Base-by-base conservation (phyloP, 805 yeast species). In the Starmerella sirachaensis region DNA sequence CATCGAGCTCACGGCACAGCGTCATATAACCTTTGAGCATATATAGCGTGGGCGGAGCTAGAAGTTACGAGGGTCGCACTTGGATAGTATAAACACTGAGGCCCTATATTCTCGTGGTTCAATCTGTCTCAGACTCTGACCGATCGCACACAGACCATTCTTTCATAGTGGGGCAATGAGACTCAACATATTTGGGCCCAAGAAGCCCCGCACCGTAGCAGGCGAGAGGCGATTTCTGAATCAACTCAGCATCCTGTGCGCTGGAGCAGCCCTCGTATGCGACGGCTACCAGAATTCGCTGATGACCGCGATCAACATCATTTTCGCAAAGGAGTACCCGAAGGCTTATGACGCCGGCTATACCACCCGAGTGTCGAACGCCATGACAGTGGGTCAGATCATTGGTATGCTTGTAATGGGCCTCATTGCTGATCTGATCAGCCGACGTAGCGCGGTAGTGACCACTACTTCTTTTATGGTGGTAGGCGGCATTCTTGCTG, bases 251-350 rank as follows among this genome's bases (percentile, higher is more conserved):
- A 34, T 44, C 18, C 40, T 40, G 31, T 73, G 81, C 57, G 63
- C 84, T 17, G 88, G 91, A 11, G 76, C 74, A 46, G 88, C 86
- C 1, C 66, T 80, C 51, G 70, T 78, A 46, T 73, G 81, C 16
- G 91, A 80, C 58, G 86, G 86, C 2, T 78, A 78, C 56, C 84
- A 77, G 52, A 78, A 78, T 53, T 74, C 72, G 47, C 68, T 76
- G 43, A 76, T 78, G 81, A 69, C 81, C 4, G 76, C 77, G 76
- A 50, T 69, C 46, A 78, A 78, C 54, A 59, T 67, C 16, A 66
- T 75, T n/a, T 74, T 76, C 49, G 60, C 74, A 11, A 47, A 53
- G 17, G 50, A 61, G 46, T 70, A 65, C 48, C 74, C 74, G 4
- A 54, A 61, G 30, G 49, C 50, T 9, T 69, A 68, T 52, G 55